These are phyloP conservation scores for Cercospora sp. DNA, from an alignment of 2,329 filamentous ascomycete genomes.

Conservation along the genomic window DNA sequence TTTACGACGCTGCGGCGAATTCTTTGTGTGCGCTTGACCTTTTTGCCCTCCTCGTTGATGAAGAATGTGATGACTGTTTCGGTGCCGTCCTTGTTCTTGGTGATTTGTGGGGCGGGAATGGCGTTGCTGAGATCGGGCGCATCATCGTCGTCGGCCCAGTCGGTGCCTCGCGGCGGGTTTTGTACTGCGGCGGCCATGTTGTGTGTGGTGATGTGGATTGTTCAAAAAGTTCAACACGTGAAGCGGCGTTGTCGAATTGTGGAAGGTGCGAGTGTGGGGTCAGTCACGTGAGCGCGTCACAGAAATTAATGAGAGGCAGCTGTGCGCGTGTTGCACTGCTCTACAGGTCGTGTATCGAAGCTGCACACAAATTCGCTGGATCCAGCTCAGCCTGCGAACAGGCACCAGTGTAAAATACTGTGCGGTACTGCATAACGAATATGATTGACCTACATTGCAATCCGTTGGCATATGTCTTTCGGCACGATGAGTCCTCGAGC, in stretches of 20 bases:
- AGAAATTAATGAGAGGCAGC: neutral
- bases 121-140: constrained; percentile 69
- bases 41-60: constrained; percentile 89
- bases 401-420: neutral
- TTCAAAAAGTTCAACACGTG: neutral
- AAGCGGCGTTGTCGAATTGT: constrained; percentile 9
- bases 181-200: constrained; percentile 37
- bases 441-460: neutral
- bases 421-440: neutral
- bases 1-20: constrained; percentile 90
- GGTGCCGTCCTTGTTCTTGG: constrained; percentile 96
- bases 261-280: constrained; percentile 10
- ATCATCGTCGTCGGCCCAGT: constrained; percentile 92
- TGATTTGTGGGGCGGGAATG: constrained; percentile 83
- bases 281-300: neutral
- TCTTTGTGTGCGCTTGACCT: constrained; percentile 94
- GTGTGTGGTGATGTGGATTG: constrained; percentile 12
- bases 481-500: neutral
- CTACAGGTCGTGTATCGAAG: neutral
- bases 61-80: constrained; percentile 91
- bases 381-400: neutral
- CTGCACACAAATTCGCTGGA: neutral
- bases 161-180: constrained; percentile 53
- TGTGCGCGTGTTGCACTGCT: neutral
- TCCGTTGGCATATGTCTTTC: neutral